Conservation (phyloP, 176 grass and related monocot species). For the Rhipidocladum racemiflorum region DNA sequence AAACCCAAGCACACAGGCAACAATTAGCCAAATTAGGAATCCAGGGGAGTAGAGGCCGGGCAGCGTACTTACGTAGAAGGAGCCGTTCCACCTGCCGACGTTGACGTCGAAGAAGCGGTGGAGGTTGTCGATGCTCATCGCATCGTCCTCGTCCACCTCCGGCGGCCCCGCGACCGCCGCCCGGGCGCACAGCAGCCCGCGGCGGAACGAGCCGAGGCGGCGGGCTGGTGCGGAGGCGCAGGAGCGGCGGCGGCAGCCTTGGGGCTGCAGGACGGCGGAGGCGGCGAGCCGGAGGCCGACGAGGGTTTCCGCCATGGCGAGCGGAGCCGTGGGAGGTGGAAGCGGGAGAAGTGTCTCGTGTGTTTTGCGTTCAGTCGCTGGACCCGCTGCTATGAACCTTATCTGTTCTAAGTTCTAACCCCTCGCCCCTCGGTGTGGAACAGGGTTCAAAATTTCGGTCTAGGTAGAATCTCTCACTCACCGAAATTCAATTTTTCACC, state of each 20-base stretch:
- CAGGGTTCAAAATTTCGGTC: too few species aligned
- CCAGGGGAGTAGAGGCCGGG: background rate
- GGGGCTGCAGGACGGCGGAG: background rate
- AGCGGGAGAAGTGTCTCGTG: background rate
- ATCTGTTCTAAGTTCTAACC: too few species aligned
- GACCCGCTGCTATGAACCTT: too few species aligned
- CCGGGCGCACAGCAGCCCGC: constrained; percentile 18
- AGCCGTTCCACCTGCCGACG: constrained; percentile 79
- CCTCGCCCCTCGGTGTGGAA: too few species aligned
- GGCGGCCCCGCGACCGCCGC: constrained; percentile 42
- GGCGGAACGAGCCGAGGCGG: constrained; percentile 12
- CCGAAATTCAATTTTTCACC: too few species aligned
- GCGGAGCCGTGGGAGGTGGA: background rate
- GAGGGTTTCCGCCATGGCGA: constrained; percentile 64
- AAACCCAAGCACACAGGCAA: background rate
- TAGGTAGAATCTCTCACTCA: too few species aligned
- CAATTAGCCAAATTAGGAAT: background rate
- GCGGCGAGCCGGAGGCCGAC: constrained; percentile 26
- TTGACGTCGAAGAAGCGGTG: constrained; percentile 71
- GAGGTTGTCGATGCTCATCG: constrained; percentile 79
- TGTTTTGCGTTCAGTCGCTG: background rate
- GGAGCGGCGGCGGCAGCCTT: background rate
- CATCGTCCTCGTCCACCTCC: constrained; percentile 50
- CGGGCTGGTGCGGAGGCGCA: background rate
- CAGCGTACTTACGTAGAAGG: constrained; percentile 60